phyloP scores from a whole-genome alignment of 495 filamentous ascomycete genomes.

The Cryomyces minteri region DNA sequence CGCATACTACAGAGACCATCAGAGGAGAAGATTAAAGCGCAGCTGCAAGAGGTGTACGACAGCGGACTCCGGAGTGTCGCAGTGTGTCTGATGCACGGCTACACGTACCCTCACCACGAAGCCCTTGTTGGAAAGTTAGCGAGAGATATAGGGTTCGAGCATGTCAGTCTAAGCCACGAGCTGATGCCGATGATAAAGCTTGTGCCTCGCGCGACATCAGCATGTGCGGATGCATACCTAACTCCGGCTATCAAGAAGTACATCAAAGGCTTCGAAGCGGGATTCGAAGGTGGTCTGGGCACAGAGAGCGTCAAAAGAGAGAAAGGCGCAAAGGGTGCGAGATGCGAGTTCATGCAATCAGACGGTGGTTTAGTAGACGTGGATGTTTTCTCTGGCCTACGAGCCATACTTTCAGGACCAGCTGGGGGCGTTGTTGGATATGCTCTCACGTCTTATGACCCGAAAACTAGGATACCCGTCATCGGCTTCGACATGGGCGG shows the following conservation, averaged over 20 bases:
- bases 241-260: conserved; percentile 94
- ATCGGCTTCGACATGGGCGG: conserved; percentile 98
- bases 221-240: conserved; percentile 89
- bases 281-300: conserved; percentile 54
- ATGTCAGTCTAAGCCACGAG: conserved; percentile 56
- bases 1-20: conserved; percentile 43
- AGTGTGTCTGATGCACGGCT: conserved; percentile 66
- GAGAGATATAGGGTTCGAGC: conserved; percentile 51
- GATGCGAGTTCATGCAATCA: conserved; percentile 78
- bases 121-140: conserved; percentile 48
- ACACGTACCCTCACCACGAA: conserved; percentile 65
- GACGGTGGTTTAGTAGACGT: conserved; percentile 69
- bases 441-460: conserved; percentile 81
- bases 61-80: conserved; percentile 50
- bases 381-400: conserved; percentile 52
- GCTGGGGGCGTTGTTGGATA: conserved; percentile 75
- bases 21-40: conserved; percentile 28
- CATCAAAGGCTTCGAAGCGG: conserved; percentile 68
- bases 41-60: conserved; percentile 40
- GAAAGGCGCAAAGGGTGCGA: conserved; percentile 33
- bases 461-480: conserved; percentile 68
- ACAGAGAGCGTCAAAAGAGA: conserved; percentile 42
- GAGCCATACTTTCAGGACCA: conserved; percentile 62
- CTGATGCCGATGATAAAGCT: conserved; percentile 93
- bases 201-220: conserved; percentile 73